A percentile compares a stretch with the other conserved stretches of the same genome.
phyloP scores from a whole-genome alignment of 2,329 filamentous ascomycete species.

The Aspergillus neotritici region DNA sequence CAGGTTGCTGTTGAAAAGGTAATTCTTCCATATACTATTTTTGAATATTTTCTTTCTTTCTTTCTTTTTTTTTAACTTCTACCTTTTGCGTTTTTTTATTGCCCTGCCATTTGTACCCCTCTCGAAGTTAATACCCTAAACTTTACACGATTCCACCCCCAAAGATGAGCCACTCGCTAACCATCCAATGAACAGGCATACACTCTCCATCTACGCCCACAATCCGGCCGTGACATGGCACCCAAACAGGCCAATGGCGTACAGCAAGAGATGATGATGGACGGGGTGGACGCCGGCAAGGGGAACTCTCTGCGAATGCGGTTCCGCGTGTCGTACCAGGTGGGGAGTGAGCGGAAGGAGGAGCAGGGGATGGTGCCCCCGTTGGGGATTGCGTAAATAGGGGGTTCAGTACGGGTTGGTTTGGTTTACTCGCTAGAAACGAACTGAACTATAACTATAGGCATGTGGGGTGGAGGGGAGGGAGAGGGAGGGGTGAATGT shows the following conservation, averaged over 20 bases:
- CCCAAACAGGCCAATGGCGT: conserved; percentile 71
- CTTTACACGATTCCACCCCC: no score
- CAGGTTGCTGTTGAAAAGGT: conserved; percentile 93
- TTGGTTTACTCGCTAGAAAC: neutral
- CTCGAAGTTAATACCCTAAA: no score
- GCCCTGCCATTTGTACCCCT: no score
- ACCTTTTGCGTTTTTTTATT: no score
- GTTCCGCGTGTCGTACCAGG: conserved; percentile 77
- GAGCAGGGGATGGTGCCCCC: conserved; percentile 82
- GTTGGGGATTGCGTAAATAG: conserved; percentile 61
- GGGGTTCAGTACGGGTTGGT: no score
- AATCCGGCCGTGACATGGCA: conserved; percentile 69
- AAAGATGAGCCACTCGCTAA: no score
- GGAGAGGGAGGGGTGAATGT: neutral
- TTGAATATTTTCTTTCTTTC: neutral
- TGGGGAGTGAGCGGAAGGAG: conserved; percentile 58
- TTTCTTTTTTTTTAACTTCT: no score
- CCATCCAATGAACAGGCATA: conserved; percentile 55
- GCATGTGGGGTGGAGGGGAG: no score
- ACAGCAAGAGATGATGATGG: conserved; percentile 72
- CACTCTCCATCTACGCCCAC: conserved; percentile 74
- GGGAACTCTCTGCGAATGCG: conserved; percentile 81
- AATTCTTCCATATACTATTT: conserved; percentile 17
- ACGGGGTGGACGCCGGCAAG: conserved; percentile 65
- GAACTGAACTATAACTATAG: neutral